Evolutionary conservation across 176 grass and related monocot genomes (phyloP).

Genomic region (Lolium multiflorum): DNA sequence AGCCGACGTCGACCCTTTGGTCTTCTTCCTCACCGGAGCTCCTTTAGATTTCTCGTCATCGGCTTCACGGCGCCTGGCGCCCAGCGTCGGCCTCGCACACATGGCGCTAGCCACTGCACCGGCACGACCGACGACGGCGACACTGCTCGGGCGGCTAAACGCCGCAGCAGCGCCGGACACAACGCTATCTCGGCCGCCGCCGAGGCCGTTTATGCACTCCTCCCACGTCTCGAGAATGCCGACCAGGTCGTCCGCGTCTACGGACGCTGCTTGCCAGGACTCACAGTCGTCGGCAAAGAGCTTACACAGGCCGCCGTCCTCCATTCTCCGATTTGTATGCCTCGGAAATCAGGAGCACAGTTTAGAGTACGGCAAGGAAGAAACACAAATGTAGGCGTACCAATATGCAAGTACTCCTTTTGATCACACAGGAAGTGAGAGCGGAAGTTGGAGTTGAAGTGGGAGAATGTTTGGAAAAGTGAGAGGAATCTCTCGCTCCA

Average conservation of each 20-base stretch:
- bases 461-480: constrained; percentile 37
- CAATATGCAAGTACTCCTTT: neutral
- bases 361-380: neutral
- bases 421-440: neutral
- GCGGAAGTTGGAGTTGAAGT: neutral
- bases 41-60: constrained; percentile 11
- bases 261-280: neutral
- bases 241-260: constrained; percentile 54
- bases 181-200: neutral
- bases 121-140: neutral
- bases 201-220: constrained; percentile 36
- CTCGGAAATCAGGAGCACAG: neutral
- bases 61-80: neutral
- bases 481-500: constrained; percentile 18
- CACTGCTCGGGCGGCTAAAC: neutral
- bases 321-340: constrained; percentile 36
- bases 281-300: constrained; percentile 34
- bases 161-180: neutral
- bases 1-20: constrained; percentile 16
- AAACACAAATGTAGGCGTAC: constrained; percentile 15
- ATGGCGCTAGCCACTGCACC: neutral
- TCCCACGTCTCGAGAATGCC: constrained; percentile 73
- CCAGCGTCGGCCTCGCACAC: neutral
- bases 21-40: constrained; percentile 47
- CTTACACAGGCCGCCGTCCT: constrained; percentile 38